Evolutionary conservation across 2,329 filamentous ascomycete genomes (phyloP), one percentile per base, ranked within the genome.

Genomic region (Aspergillus sp.): DNA sequence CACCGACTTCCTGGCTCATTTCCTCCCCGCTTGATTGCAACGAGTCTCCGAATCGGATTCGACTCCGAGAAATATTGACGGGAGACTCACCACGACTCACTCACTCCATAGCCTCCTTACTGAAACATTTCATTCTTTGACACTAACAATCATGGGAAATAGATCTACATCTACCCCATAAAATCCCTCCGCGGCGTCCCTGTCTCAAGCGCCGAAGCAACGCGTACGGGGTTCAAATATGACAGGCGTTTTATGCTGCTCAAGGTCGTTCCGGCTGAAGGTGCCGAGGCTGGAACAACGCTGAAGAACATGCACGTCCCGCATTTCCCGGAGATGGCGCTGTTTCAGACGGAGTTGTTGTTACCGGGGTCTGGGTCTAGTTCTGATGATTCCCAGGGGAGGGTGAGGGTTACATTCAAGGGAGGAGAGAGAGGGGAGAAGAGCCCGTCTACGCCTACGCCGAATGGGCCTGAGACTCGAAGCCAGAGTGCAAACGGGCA

Each of bases 101-200:
- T 30, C 13, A 25, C 17, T 8, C 15, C 11, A 7, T 13, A 30
- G 22, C 23, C 45, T 17, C 22, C 13, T 22, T 25, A 31, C 28
- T 30, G 50, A 45, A 28, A 28, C 7, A 9, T 25, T 28, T 22
- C 28, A 47, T 11, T 11, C 22, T 6, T 17, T 23, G 30, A 6
- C 17, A 43, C 28, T n/a, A 22, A 23, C 41, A 48, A 3, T 23
- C 7, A 31, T 22, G 8, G 15, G 13, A 31, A 28, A n/a, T 65
- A 89, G 85, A 81, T 92, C 41, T 91, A 88, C 75, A 82, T 90
- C 52, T 91, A 92, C 73, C 89, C 90, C 47, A 88, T 92, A 77
- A 92, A 92, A 73, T 88, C 84, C 7, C 82, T 92, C n/a, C 85
- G 87, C 41, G 85, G 85, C 54, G 84, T 89, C 57, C 74, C 81